phyloP scores from a whole-genome alignment of 1,284 basidiomycete species.

The Apiotrichum gracile region DNA sequence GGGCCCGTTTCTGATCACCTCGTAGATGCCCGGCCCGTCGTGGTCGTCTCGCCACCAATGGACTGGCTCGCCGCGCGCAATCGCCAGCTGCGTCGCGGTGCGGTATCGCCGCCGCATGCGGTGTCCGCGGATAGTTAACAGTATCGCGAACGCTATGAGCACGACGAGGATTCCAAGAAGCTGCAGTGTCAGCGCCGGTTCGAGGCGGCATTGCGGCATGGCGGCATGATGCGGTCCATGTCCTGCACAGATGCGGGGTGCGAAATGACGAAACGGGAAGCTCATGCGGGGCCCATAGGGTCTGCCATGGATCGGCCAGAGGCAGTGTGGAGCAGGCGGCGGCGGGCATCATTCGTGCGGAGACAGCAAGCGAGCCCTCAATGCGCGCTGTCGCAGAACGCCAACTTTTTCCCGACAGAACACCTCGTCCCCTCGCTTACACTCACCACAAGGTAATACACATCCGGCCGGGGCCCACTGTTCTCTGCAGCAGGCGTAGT shows the following conservation, averaged over 20 bases:
- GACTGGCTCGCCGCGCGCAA: constrained; percentile 34
- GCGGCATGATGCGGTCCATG: too few species aligned
- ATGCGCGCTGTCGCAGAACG: too few species aligned
- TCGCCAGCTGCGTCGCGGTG: constrained; percentile 32
- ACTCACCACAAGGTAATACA: constrained; percentile 17
- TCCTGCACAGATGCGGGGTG: too few species aligned
- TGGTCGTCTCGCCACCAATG: constrained; percentile 5
- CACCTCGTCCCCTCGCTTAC: too few species aligned
- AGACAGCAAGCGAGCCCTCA: too few species aligned
- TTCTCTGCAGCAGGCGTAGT: not conserved
- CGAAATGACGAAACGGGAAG: too few species aligned
- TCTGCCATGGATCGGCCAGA: too few species aligned
- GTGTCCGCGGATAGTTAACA: constrained; percentile 27
- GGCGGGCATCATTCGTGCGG: too few species aligned
- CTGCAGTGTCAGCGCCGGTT: constrained; percentile 17
- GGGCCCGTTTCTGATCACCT: not conserved
- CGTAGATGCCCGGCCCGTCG: not conserved
- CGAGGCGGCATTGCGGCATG: too few species aligned
- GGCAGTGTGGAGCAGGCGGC: too few species aligned
- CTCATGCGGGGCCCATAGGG: too few species aligned
- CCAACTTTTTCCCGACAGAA: too few species aligned
- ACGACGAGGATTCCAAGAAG: constrained; percentile 39
- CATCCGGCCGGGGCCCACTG: not conserved
- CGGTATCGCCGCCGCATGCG: constrained; percentile 34
- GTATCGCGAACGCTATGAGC: constrained; percentile 28